Conservation (phyloP, 2,329 filamentous ascomycete species). For the Lachnellula subtilissima region DNA sequence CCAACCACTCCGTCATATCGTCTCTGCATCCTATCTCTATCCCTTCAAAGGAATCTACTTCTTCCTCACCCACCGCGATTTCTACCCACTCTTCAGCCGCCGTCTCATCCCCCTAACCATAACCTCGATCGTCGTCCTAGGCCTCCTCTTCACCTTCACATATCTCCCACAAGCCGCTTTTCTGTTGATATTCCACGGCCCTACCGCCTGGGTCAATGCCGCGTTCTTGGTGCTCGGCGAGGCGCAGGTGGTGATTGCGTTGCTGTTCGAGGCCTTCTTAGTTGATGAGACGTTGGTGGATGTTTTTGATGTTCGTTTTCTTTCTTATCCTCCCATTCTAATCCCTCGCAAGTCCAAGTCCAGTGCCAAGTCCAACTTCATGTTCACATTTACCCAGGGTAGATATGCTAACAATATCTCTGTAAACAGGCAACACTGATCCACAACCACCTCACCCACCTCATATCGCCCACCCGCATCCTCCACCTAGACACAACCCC, state of each 20-base stretch:
- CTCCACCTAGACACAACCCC: slow-evolving; percentile 40
- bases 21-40: slow-evolving; percentile 39
- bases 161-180: slow-evolving; percentile 89
- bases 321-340: not conserved
- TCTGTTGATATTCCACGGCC: slow-evolving; percentile 81
- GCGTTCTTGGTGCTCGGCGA: slow-evolving; percentile 83
- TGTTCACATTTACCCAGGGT: not conserved
- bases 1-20: slow-evolving; percentile 22
- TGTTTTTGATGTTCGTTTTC: slow-evolving; percentile 65
- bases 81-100: slow-evolving; percentile 74
- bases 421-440: slow-evolving; percentile 58
- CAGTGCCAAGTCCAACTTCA: too few species aligned
- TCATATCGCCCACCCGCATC: slow-evolving; percentile 63
- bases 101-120: slow-evolving; percentile 76
- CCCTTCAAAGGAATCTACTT: slow-evolving; percentile 74
- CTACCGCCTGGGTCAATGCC: slow-evolving; percentile 84
- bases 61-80: slow-evolving; percentile 70
- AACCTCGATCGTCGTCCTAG: slow-evolving; percentile 76
- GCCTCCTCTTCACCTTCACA: slow-evolving; percentile 80
- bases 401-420: not conserved
- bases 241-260: slow-evolving; percentile 34
- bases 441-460: slow-evolving; percentile 63
- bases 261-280: slow-evolving; percentile 73
- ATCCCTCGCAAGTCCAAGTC: not conserved
- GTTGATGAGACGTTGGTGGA: slow-evolving; percentile 75